Base-by-base conservation (phyloP, 2,329 filamentous ascomycete genomes). In the Colletotrichum lentis region DNA sequence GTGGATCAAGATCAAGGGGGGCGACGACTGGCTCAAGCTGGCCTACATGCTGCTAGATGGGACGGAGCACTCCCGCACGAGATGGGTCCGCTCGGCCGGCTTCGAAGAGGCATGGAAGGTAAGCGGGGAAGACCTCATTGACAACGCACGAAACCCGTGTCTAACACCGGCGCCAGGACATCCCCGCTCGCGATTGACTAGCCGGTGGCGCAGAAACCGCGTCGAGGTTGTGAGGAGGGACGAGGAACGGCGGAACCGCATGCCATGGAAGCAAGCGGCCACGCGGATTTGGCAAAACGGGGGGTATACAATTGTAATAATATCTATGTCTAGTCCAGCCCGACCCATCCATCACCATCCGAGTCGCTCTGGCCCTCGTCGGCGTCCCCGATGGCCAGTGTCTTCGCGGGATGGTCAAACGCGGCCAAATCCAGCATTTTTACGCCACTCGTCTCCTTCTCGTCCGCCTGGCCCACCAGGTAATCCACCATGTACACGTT, bases 401-500 rank as follows among this genome's bases (percentile, higher is more conserved):
- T 57, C 64, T 58, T 71, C 46, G 54, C 56, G 49, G 67, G 65
- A 31, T 53, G 55, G 39, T 70, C 65, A 20, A 46, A 66, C n/a
- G 63, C 61, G 18, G 55, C 59, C 54, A 70, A 71, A 20, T 70
- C 76, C 31, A 73, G 72, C 35, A 73, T 63, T 55, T 74, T 76
- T 18, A 72, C 73, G 27, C 55, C 55, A 37, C 60, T 72, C 43
- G 62, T 12, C 61, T 70, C 52, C 55, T 67, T 66, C 37, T 65
- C 56, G 46, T 64, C 57, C 7, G 83, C 83, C 76, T 88, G 86
- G 1, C 83, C 82, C 8, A 88, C 78, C 39, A 97, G 81, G 75
- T 96, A 97, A 75, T 97, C 93, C 62, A 97, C 89, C 78, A 91
- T 91, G 80, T 97, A 96, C 59, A 91, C 85, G 74, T 97, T 98